A percentile compares a stretch with the other conserved stretches of the same genome.
Conservation (phyloP, 2,329 filamentous ascomycete genomes). For the Monosporascus sp. region DNA sequence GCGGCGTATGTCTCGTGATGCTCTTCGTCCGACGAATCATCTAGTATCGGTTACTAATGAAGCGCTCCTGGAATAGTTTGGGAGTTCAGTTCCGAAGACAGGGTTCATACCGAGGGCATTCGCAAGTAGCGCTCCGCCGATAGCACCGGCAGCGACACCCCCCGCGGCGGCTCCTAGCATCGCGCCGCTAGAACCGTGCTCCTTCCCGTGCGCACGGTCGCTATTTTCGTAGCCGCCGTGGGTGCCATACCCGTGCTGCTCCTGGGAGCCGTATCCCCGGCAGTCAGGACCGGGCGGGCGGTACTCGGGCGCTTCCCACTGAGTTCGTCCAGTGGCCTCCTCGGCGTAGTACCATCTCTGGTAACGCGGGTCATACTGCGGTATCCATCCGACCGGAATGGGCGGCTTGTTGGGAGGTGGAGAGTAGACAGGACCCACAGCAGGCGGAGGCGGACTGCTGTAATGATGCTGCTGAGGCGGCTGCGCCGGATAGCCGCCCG, state of each 20-base stretch:
- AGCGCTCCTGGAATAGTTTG: not conserved
- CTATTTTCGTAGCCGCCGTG: slow-evolving; percentile 7
- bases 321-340: slow-evolving; percentile 52
- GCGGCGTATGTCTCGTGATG: slow-evolving; percentile 7
- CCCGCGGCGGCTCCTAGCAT: slow-evolving; percentile 52
- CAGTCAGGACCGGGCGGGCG: slow-evolving; percentile 15
- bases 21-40: slow-evolving; percentile 25
- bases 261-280: slow-evolving; percentile 13
- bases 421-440: slow-evolving; percentile 25
- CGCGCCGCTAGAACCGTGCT: slow-evolving; percentile 34
- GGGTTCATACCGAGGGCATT: slow-evolving; percentile 44
- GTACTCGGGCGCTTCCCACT: slow-evolving; percentile 55
- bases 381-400: slow-evolving; percentile 55
- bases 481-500: slow-evolving; percentile 11
- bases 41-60: slow-evolving; percentile 14
- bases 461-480: slow-evolving; percentile 8
- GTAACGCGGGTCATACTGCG: slow-evolving; percentile 56
- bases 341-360: slow-evolving; percentile 64
- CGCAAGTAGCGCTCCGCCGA: slow-evolving; percentile 52
- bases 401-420: slow-evolving; percentile 37
- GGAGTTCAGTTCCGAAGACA: not conserved
- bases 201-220: too few species aligned
- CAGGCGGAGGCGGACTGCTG: slow-evolving; percentile 13
- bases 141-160: slow-evolving; percentile 49
- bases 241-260: slow-evolving; percentile 10